Evolutionary conservation across 2,329 filamentous ascomycete species (phyloP), one percentile per base, ranked within the genome.

Genomic region (Colletotrichum caudatum): DNA sequence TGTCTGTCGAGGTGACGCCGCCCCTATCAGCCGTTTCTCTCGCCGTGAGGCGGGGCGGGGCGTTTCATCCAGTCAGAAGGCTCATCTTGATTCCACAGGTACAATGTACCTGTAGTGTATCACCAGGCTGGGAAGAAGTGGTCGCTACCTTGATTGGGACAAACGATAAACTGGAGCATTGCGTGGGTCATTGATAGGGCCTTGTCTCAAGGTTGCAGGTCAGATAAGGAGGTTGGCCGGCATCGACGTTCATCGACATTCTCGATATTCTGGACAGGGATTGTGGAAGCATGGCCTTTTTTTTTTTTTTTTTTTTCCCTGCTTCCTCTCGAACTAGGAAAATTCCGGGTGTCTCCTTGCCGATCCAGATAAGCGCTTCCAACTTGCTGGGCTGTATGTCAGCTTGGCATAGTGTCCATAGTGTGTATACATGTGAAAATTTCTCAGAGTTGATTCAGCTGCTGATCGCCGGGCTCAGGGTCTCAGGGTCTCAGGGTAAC

Each of bases 151-250:
- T 72, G 69, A 60, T 60, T 50, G 54, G 61, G 69, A 69, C 56
- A 37, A 69, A 64, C 56, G 65, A 64, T 72, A 72, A 72, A 72
- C 26, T 72, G 69, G 69, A 69, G 69, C 61, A 26, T 64, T 20
- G 65, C 59, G 65, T 72, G 69, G 69, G 69, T 69, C 69, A 8
- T 18, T 69, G 69, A 69, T 72, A 72, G 60, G 65, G 33, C 69
- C 59, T 60, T 69, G 69, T 72, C 69, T 72, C 69, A 69, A 65
- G 53, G 58, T 53, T 53, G 57, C 61, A 51, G 20, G 58, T 33
- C 26, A 53, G 69, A 58, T 69, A 63, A 59, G 58, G 46, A 9
- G 33, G 33, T 29, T 33, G 46, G 33, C 44, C 53, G 69, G 59
- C 48, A 69, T 71, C 64, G 37, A 63, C 35, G 60, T 53, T 51